Evolutionary conservation across 2,329 filamentous ascomycete genomes (phyloP), one percentile per base, ranked within the genome.

Genomic region (Pseudogymnoascus pannorum): DNA sequence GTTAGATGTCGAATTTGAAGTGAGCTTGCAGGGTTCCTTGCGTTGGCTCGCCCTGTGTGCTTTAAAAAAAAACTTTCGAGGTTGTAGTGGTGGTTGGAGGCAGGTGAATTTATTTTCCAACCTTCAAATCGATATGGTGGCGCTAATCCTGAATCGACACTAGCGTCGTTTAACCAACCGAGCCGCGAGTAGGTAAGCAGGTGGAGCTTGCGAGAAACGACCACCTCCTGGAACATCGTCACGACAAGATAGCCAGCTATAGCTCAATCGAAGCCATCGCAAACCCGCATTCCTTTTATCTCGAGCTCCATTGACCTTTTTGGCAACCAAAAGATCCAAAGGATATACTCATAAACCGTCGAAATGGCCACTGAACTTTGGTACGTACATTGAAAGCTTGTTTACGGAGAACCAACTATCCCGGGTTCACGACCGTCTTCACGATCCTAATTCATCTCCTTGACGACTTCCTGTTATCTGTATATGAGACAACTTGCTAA

Each of bases 301-400:
- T 40, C 18, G 24, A 61, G 60, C 60, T 61, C 40, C 44, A 33
- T 58, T 33, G 44, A 61, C 26, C 59, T 26, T 40, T 31, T 58
- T 35, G 48, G 57, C 35, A 20, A 26, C 51, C 36, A 42, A 36
- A 36, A 26, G 38, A 63, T 57, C 31, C 29, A 60, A 54, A 48
- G 42, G 38, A n/a, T 29, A 44, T 64, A 62, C 68, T 66, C 64
- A 68, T 60, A 71, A 66, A 73, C 73, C 73, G 72, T 66, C 81
- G 87, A 78, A 73, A 93, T 94, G 89, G 78, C 86, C 75, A 80
- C 87, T 72, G 89, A 92, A 81, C 83, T 88, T 76, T 94, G 90
- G 90, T 94, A 83, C 79, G 88, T 85, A 74, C 74, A 54, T 20
- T 20, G 48, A 18, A 54, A 54, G 48, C 48, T 54, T 54, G 48